Conservation (phyloP, 371 early-diverging fungal genomes). For the Mucor piriformis region DNA sequence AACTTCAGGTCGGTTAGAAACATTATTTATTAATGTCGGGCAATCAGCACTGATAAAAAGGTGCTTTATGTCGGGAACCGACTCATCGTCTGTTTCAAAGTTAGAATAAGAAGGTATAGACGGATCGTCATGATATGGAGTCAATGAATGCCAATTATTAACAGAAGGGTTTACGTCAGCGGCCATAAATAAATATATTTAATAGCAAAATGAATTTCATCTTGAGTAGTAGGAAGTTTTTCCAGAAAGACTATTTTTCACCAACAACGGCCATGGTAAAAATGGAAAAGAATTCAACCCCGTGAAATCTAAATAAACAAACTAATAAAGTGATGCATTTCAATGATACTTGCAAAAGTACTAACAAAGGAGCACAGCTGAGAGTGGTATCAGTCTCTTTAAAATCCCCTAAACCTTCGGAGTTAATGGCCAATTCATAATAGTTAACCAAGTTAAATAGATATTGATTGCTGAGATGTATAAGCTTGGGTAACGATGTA, state of each 20-base stretch:
- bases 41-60: conserved; percentile 3
- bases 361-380: conserved; percentile 17
- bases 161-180: conserved; percentile 6
- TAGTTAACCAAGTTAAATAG: neutral
- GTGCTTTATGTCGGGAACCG: conserved; percentile 18
- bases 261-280: conserved; percentile 7
- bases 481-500: conserved; percentile 24
- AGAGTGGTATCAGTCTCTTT: conserved; percentile 8
- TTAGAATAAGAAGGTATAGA: neutral
- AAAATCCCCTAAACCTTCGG: neutral
- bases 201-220: conserved; percentile 12
- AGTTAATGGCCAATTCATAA: neutral
- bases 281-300: conserved; percentile 7
- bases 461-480: conserved; percentile 21
- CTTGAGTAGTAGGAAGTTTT: conserved; percentile 7
- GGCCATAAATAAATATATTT: conserved; percentile 2
- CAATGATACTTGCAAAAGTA: neutral
- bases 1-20: conserved; percentile 35
- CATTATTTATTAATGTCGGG: conserved; percentile 22
- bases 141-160: conserved; percentile 15
- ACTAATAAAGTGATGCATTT: neutral
- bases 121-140: neutral
- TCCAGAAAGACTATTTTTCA: conserved; percentile 20
- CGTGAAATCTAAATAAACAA: conserved; percentile 23
- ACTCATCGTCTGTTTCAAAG: conserved; percentile 6